Base-by-base conservation (phyloP, 1,139 yeast species). In the Geotrichum klebahnii region DNA sequence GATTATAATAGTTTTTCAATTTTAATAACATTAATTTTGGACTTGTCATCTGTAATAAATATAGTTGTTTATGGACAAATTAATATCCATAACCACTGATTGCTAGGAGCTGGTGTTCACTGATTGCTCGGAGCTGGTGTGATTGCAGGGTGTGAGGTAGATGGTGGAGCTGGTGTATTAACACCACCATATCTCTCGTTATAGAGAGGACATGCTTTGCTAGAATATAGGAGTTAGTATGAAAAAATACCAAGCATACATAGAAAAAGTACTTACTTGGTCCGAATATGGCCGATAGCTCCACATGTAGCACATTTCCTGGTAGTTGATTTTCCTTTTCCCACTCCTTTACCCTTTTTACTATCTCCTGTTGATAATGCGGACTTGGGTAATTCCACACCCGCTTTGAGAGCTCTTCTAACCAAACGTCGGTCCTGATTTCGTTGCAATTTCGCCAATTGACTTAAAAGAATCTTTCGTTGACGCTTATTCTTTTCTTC, bases 241-340 rank as follows among this genome's bases (percentile, higher is more conserved):
- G 2, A 19, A 22, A 9, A 12, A 22, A 12, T 12, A 22, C 12
- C 2, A 37, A 23, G 5, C 10, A 3, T 5, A 6, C 20, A 26
- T 14, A 28, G 31, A 28, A 28, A 28, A 28, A 28, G 12, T 9
- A 24, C 42, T 38, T 26, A 38, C 42, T 88, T 89, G 8, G 97
- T 90, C 63, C 94, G 77, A 56, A 90, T 92, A 66, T 90, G 98
- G 0, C 97, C 98, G 59, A 85, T 77, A 2, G 92, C 95, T 22
- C 97, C 97, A 75, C 97, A 90, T 1, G 95, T 84, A 3, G 94
- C 89, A 70, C 97, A 90, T 61, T 88, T 78, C 64, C 97, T 74
- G 5, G 85, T 82, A 1, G 85, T 86, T 51, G 88, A 80, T 63
- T 86, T 87, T 43, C 67, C 69, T 33, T 65, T 65, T 3, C 66